A percentile compares a stretch with the other conserved stretches of the same genome.
phyloP scores from a whole-genome alignment of 345 rosid species.

The Lagerstroemia speciosa region DNA sequence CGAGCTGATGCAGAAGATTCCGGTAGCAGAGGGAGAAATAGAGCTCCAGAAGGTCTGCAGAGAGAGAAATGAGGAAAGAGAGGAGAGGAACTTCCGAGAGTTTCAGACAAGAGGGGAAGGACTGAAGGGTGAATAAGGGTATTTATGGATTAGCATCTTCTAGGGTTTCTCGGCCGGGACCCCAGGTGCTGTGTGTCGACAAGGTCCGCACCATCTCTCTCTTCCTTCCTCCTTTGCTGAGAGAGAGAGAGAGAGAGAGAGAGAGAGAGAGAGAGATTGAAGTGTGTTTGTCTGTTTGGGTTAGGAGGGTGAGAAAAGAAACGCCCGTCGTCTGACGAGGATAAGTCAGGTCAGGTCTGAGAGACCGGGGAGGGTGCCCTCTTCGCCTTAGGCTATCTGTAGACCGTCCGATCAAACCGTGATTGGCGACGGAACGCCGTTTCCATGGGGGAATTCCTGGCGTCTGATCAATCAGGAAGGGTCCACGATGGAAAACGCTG shows the following conservation, averaged over 20 bases:
- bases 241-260: not conserved
- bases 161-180: not conserved
- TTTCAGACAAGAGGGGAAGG: no score
- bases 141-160: not conserved
- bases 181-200: constrained; percentile 3
- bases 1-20: not conserved
- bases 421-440: no score
- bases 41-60: not conserved
- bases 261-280: not conserved
- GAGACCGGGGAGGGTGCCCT: no score
- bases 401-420: no score
- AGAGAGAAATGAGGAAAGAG: not conserved
- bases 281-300: not conserved
- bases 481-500: no score
- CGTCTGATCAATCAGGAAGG: no score
- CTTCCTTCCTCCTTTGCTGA: no score
- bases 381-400: no score
- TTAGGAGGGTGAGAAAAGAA: not conserved
- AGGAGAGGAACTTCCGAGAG: no score
- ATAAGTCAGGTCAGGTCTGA: no score
- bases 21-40: not conserved
- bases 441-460: no score
- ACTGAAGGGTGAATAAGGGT: not conserved
- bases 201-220: not conserved
- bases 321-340: no score